These are phyloP conservation scores for Sclerotinia sclerotiorum DNA, from an alignment of 2,329 filamentous ascomycete species.

Conservation along the genomic window DNA sequence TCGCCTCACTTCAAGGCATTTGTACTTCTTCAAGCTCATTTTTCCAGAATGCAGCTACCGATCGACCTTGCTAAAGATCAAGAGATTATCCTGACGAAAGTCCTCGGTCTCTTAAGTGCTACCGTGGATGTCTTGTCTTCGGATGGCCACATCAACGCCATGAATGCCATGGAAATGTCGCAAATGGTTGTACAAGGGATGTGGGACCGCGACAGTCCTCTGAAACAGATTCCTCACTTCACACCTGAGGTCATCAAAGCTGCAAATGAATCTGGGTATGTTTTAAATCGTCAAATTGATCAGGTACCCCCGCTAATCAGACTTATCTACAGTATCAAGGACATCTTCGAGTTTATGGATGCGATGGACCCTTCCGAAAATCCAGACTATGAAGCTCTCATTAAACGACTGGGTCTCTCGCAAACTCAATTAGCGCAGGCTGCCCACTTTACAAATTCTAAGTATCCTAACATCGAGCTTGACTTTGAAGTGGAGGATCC, in stretches of 20 bases:
- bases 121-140: constrained; percentile 94
- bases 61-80: constrained; percentile 96
- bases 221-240: constrained; percentile 98
- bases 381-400: constrained; percentile 71
- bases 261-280: constrained; percentile 74
- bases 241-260: constrained; percentile 78
- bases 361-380: constrained; percentile 97
- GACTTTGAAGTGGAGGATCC: constrained; percentile 83
- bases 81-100: constrained; percentile 79
- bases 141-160: constrained; percentile 93
- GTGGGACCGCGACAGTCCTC: constrained; percentile 96
- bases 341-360: constrained; percentile 98
- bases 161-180: constrained; percentile 98
- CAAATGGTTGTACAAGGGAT: constrained; percentile 99
- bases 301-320: constrained; percentile 39
- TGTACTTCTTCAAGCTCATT: constrained; percentile 94
- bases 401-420: constrained; percentile 75
- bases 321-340: constrained; percentile 65
- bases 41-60: constrained; percentile 93
- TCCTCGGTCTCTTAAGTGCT: constrained; percentile 84
- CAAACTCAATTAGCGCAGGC: constrained; percentile 83
- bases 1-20: constrained; percentile 99
- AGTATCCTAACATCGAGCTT: constrained; percentile 92
- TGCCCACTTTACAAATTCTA: constrained; percentile 93
- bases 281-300: constrained; percentile 31